A percentile compares a stretch with the other conserved stretches of the same genome.
Conservation (phyloP, 176 grass and related monocot species). For the Tillandsia fasciculata region DNA sequence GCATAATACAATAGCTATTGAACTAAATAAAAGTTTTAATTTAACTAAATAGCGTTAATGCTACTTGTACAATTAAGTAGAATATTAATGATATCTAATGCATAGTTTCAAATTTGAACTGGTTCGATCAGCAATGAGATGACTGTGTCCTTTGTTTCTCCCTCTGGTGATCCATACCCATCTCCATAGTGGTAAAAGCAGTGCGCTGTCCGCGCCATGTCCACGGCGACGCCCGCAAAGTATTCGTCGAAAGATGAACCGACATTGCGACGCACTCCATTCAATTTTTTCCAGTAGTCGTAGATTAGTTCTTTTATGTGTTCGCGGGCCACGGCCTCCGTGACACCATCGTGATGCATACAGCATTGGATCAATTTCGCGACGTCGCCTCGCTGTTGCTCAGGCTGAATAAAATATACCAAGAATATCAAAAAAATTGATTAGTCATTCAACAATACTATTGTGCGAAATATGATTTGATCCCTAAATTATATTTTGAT, state of each 20-base stretch:
- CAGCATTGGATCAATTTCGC: constrained; percentile 21
- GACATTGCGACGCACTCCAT: neutral
- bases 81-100: too few species aligned
- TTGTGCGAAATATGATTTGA: neutral
- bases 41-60: too few species aligned
- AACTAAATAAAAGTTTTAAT: too few species aligned
- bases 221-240: neutral
- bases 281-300: constrained; percentile 4
- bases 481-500: too few species aligned
- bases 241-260: constrained; percentile 10
- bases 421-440: too few species aligned
- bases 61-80: too few species aligned
- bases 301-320: constrained; percentile 16
- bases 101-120: neutral
- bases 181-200: constrained; percentile 17
- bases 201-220: constrained; percentile 1
- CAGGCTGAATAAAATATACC: neutral
- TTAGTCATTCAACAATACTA: neutral
- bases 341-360: constrained; percentile 14
- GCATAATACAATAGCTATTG: too few species aligned
- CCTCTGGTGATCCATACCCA: neutral
- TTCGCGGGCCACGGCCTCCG: constrained; percentile 5
- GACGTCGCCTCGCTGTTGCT: constrained; percentile 17
- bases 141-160: constrained; percentile 1
- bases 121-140: constrained; percentile 3